Conservation (phyloP, 2,329 filamentous ascomycete genomes). For the Pleurostoma richardsiae region DNA sequence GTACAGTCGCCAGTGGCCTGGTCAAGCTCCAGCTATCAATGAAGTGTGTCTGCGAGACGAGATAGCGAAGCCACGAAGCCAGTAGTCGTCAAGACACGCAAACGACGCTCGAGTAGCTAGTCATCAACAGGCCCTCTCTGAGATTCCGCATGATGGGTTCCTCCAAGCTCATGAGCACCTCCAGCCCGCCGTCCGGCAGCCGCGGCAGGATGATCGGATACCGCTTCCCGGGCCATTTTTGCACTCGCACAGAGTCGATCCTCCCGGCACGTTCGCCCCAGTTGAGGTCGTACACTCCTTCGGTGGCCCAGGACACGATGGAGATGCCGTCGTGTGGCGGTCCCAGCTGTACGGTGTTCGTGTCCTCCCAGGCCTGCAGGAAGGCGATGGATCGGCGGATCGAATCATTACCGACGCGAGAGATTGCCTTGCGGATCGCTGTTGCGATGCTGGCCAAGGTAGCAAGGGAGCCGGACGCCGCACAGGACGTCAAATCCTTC, state of each 20-base stretch:
- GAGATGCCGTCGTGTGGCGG: conserved; percentile 15
- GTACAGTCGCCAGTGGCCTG: too few species aligned
- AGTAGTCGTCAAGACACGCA: too few species aligned
- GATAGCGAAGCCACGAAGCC: too few species aligned
- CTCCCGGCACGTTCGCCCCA: conserved; percentile 16
- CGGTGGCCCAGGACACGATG: conserved; percentile 24
- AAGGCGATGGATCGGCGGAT: neutral
- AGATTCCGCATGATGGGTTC: neutral
- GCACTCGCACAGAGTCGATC: conserved; percentile 19
- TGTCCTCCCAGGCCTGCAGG: conserved; percentile 1
- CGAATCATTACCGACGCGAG: conserved; percentile 8
- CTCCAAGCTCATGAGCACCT: conserved; percentile 1
- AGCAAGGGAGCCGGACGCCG: conserved; percentile 6
- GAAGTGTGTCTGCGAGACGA: too few species aligned
- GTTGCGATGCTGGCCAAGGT: conserved; percentile 12
- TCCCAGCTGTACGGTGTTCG: conserved; percentile 9
- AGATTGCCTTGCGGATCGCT: conserved; percentile 13
- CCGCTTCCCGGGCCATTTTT: conserved; percentile 11
- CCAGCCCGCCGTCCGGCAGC: conserved; percentile 6
- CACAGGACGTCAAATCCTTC: neutral
- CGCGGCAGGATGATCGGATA: conserved; percentile 21
- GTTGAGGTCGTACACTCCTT: conserved; percentile 16
- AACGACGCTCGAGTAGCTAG: too few species aligned
- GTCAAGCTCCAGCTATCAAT: too few species aligned
- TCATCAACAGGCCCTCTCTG: too few species aligned